Evolutionary conservation across 768 basidiomycete genomes (phyloP).

Genomic region (Suillus fuscotomentosus): DNA sequence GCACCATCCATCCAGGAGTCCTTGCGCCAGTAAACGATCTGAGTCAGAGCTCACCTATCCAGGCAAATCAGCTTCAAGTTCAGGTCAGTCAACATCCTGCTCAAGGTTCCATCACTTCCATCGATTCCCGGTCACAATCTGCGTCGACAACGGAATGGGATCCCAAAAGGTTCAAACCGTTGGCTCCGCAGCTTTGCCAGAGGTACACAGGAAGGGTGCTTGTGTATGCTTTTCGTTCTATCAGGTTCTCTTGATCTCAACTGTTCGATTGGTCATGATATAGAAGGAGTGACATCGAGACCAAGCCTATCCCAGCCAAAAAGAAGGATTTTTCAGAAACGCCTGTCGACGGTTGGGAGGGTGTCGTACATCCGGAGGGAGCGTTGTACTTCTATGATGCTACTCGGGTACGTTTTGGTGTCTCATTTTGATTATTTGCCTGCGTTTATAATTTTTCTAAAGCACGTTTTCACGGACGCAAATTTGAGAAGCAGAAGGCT

Average conservation of each 20-base stretch:
- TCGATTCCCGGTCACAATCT: background rate
- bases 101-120: background rate
- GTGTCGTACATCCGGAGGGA: constrained; percentile 6
- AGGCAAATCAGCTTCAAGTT: background rate
- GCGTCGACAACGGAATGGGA: background rate
- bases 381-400: constrained; percentile 1
- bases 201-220: background rate
- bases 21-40: background rate
- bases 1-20: background rate
- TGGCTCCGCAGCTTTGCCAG: background rate
- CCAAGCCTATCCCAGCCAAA: background rate
- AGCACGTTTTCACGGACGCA: constrained; percentile 8
- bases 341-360: background rate
- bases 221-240: background rate
- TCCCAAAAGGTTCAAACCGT: background rate
- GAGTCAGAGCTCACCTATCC: background rate
- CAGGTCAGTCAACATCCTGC: background rate
- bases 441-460: background rate
- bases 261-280: background rate
- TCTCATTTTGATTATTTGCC: background rate
- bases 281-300: background rate
- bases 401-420: background rate
- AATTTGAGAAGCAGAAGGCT: background rate
- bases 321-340: background rate
- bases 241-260: background rate